Base-by-base conservation (phyloP, 2,329 filamentous ascomycete genomes). In the Ascochyta rabiei region DNA sequence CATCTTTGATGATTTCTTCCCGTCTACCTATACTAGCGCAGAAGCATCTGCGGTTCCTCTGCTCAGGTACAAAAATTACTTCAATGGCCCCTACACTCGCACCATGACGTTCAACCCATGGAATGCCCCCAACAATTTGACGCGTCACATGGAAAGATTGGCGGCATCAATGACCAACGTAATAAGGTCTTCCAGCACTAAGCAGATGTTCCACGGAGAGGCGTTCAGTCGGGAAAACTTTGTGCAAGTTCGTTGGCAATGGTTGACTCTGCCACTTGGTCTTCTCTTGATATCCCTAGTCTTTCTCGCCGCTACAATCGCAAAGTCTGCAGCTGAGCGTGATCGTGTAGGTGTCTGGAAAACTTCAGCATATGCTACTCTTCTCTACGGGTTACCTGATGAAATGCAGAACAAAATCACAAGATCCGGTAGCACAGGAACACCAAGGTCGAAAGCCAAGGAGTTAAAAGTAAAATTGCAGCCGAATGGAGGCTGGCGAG, bases 351-450 rank as follows among this genome's bases (percentile, higher is more conserved):
- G 61, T 0, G 44, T 70, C 0, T 71, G 66, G 64, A 74, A 74
- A 21, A 73, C 61, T 0, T 73, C 71, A 2, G 63, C 70, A 0
- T 61, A 69, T 48, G 64, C 69, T 0, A 59, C 66, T 0, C 49
- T 73, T 0, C 56, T 71, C 0, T 69, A 71, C 18, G 57, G 69
- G 1, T 31, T 71, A 0, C 67, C 65, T 1, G 59, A 65, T 8
- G 63, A 69, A 0, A 46, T 63, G 2, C 63, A 64, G 23, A 50
- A 46, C 6, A 53, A 61, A 12, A 26, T 71, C 0, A 50, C 38
- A 1, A 19, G 48, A 1, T 53, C 60, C 0, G 21, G 30, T 28
- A 46, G 21, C 4, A 47, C 12, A 0, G 60, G 61, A 0, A 67
- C 66, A 1, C 68, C 69, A 10, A 31, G 66, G 19, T 33, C 66